Evolutionary conservation across 345 rosid species (phyloP).

Genomic region (Aurinia saxatilis): DNA sequence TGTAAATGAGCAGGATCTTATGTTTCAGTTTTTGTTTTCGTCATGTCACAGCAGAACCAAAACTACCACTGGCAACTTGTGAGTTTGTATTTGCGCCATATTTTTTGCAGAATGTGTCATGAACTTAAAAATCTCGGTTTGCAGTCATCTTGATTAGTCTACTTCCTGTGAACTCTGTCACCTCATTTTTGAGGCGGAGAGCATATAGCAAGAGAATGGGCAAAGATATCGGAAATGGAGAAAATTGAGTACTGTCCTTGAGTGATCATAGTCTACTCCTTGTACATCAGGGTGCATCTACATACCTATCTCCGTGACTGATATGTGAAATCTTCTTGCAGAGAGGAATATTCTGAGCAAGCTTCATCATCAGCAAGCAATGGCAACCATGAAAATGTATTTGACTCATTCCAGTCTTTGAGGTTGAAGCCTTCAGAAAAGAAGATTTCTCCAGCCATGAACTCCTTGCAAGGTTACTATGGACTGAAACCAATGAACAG

Average conservation of each 20-base stretch:
- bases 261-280: background rate
- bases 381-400: constrained; percentile 26
- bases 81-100: background rate
- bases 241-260: background rate
- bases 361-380: constrained; percentile 23
- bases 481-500: constrained; percentile 43
- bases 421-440: constrained; percentile 37
- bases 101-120: background rate
- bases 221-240: background rate
- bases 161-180: background rate
- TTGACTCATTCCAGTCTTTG: constrained; percentile 60
- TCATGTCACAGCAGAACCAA: background rate
- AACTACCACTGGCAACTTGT: background rate
- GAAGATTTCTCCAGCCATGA: constrained; percentile 71
- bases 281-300: background rate
- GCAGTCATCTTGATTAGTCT: background rate
- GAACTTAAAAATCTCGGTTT: background rate
- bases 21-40: background rate
- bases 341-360: constrained; percentile 31
- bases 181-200: background rate
- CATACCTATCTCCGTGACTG: background rate
- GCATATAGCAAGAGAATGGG: background rate
- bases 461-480: constrained; percentile 68
- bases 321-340: constrained; percentile 33
- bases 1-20: background rate